phyloP scores from a whole-genome alignment of 805 yeast species.

The Candida ponderosae region DNA sequence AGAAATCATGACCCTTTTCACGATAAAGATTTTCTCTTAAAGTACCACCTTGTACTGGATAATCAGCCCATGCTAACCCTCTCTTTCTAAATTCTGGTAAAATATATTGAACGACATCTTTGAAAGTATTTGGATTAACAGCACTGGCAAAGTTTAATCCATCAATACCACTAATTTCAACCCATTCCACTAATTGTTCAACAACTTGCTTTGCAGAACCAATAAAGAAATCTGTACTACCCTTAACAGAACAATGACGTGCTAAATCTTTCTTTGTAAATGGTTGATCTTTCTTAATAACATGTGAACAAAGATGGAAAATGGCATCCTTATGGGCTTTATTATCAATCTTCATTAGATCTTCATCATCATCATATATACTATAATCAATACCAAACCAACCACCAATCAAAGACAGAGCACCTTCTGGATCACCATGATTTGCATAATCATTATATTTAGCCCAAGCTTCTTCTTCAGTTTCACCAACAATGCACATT shows the following conservation, averaged over 20 bases:
- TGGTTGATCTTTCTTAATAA: constrained; percentile 20
- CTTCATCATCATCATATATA: constrained; percentile 28
- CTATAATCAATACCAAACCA: constrained; percentile 37
- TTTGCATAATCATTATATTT: constrained; percentile 25
- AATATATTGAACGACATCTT: constrained; percentile 28
- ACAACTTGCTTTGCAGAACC: constrained; percentile 31
- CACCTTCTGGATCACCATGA: constrained; percentile 34
- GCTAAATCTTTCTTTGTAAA: constrained; percentile 21
- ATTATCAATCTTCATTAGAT: constrained; percentile 23
- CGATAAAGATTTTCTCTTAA: constrained; percentile 3
- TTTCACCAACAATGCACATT: constrained; percentile 30
- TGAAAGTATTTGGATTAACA: constrained; percentile 28
- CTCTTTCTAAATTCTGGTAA: constrained; percentile 28
- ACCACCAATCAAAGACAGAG: constrained; percentile 36
- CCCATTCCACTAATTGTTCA: constrained; percentile 31
- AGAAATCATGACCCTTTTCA: constrained; percentile 1
- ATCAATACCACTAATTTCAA: constrained; percentile 31
- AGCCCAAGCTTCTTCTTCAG: constrained; percentile 32
- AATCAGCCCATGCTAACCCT: constrained; percentile 29
- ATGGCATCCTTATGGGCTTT: constrained; percentile 23
- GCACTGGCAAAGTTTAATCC: constrained; percentile 35
- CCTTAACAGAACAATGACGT: constrained; percentile 13
- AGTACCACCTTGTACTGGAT: constrained; percentile 16
- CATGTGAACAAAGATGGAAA: constrained; percentile 9
- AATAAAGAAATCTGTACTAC: constrained; percentile 19